Percentiles rank a stretch among this genome's conserved stretches.
Evolutionary conservation across 371 early-diverging fungal genomes (phyloP).

Genomic region (Capillidium rhysosporum): DNA sequence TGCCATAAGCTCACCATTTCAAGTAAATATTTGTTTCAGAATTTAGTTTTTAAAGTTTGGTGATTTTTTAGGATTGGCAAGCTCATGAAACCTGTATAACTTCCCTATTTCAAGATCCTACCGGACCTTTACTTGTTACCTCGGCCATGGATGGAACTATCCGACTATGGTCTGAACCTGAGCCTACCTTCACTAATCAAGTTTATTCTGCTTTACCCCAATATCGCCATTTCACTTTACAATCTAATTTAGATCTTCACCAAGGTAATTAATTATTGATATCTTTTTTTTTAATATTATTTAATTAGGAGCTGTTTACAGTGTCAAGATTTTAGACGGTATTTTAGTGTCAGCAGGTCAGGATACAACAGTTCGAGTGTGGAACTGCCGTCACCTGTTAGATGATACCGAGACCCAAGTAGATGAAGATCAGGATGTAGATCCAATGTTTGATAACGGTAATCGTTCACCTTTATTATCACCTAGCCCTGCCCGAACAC

Average conservation of each 20-base stretch:
- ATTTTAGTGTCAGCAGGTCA: slow-evolving; percentile 9
- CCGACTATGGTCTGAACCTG: neutral
- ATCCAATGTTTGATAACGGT: neutral
- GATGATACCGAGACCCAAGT: neutral
- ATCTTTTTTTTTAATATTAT: neutral
- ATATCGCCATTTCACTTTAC: neutral
- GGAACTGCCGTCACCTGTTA: slow-evolving; percentile 6
- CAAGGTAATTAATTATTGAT: neutral
- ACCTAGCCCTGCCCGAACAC: neutral
- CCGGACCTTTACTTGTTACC: neutral
- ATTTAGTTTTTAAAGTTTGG: too few relatives aligned
- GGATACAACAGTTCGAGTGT: slow-evolving; percentile 8
- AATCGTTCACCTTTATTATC: neutral
- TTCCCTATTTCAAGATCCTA: neutral
- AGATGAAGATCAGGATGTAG: neutral
- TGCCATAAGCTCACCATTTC: too few relatives aligned
- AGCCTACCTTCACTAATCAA: neutral
- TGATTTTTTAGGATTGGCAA: neutral
- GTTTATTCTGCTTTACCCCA: neutral
- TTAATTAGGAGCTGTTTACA: slow-evolving; percentile 9
- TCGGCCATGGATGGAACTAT: neutral
- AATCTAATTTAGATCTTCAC: neutral
- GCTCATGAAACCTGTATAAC: neutral
- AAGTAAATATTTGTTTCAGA: too few relatives aligned
- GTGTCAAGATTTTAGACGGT: slow-evolving; percentile 8